Conservation (phyloP, 176 grass and related monocot genomes). For the Tuctoria greenei region DNA sequence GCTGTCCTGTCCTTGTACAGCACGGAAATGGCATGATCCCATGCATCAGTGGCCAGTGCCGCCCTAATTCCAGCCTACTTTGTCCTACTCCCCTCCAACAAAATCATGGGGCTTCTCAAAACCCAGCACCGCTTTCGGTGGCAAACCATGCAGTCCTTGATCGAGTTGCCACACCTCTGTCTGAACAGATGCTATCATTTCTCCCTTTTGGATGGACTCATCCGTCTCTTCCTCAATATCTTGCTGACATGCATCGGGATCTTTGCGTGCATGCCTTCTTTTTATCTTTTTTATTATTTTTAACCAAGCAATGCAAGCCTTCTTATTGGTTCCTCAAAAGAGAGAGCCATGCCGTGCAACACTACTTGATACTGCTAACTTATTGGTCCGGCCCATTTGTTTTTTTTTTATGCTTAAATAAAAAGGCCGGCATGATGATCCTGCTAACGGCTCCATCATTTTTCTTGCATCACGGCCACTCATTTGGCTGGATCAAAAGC, state of each 20-base stretch:
- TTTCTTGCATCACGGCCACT: slow-evolving; percentile 36
- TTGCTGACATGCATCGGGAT: slow-evolving; percentile 44
- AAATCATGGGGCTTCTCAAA: slow-evolving; percentile 82
- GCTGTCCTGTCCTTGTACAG: slow-evolving; percentile 68
- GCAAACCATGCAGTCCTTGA: slow-evolving; percentile 29
- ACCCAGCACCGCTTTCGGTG: slow-evolving; percentile 46
- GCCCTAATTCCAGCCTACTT: slow-evolving; percentile 67
- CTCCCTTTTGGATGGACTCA: slow-evolving; percentile 52
- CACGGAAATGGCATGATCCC: slow-evolving; percentile 51
- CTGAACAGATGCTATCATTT: slow-evolving; percentile 47
- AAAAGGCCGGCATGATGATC: background rate
- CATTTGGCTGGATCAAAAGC: slow-evolving; percentile 29
- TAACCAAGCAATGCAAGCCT: slow-evolving; percentile 25
- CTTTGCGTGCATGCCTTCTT: slow-evolving; percentile 45
- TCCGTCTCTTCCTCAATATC: background rate
- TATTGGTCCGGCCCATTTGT: background rate
- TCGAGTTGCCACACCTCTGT: slow-evolving; percentile 45
- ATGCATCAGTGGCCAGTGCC: slow-evolving; percentile 42
- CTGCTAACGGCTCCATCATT: slow-evolving; percentile 26
- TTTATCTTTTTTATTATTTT: background rate
- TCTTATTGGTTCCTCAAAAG: slow-evolving; percentile 39
- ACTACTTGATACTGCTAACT: slow-evolving; percentile 19
- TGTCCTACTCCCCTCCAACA: slow-evolving; percentile 59
- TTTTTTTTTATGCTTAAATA: slow-evolving; percentile 26
- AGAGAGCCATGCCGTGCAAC: slow-evolving; percentile 22